A percentile compares a stretch with the other conserved stretches of the same genome.
phyloP scores from a whole-genome alignment of 169 alveolate species.

The Toxoplasma gondii region DNA sequence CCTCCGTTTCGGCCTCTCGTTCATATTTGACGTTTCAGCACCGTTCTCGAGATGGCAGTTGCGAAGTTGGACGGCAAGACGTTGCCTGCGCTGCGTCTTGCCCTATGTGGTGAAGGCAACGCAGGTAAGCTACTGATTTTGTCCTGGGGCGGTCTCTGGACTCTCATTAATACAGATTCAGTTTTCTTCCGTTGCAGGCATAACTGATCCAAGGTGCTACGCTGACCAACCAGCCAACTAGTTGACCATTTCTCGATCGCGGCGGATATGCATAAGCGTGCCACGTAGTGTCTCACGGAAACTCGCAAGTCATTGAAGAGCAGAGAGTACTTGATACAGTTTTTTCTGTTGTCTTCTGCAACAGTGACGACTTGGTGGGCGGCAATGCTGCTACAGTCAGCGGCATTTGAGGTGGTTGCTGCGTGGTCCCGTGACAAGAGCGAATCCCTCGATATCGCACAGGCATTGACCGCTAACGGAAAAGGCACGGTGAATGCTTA shows the following conservation, averaged over 20 bases:
- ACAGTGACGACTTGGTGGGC: conserved; percentile 25
- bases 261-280: too few relatives aligned
- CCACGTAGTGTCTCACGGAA: too few relatives aligned
- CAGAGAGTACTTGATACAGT: too few relatives aligned
- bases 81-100: conserved; percentile 18
- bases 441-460: not conserved
- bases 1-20: too few relatives aligned
- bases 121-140: not conserved
- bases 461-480: not conserved
- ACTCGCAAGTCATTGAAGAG: too few relatives aligned
- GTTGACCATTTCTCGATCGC: too few relatives aligned
- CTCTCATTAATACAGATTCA: too few relatives aligned
- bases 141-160: too few relatives aligned
- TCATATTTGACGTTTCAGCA: not conserved
- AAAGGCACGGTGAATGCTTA: not conserved
- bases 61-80: not conserved
- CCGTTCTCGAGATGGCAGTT: not conserved
- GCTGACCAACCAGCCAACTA: too few relatives aligned
- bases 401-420: conserved; percentile 39
- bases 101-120: conserved; percentile 28
- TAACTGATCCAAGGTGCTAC: too few relatives aligned
- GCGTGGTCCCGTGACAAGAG: conserved; percentile 21
- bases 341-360: not conserved
- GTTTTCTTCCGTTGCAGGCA: too few relatives aligned
- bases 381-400: conserved; percentile 29